Evolutionary conservation across 2,329 filamentous ascomycete species (phyloP), one percentile per base, ranked within the genome.

Genomic region (Fusarium marasasianum): DNA sequence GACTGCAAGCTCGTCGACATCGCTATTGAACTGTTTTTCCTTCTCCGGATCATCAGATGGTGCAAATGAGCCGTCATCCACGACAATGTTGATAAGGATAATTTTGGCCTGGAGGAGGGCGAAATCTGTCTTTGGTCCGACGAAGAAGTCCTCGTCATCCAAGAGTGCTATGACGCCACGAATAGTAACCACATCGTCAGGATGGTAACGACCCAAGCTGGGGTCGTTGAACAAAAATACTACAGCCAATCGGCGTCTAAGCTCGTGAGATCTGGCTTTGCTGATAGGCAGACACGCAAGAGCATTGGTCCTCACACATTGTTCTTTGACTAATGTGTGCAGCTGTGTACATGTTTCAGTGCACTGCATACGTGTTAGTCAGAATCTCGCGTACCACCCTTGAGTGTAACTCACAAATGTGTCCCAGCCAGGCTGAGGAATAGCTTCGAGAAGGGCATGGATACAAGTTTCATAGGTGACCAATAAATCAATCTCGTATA

Each of bases 61-160:
- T 15, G 72, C 18, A 65, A 77, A 80, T 20, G 79, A 79, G 48
- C 83, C 93, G 66, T 92, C 89, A 68, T 94, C 93, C 58, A 98
- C 86, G 22, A 90, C 92, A 44, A 94, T 88, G 78, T 96, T 92
- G 10, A 98, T 87, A 26, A 97, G 87, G 7, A 87, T 83, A 8
- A 93, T 85, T 22, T 91, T 86, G 6, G 93, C 91, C 40, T 87
- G 86, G 4, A 98, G 87, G 62, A 91, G 86, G 22, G 86, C 84
- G 81, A 93, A 98, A 81, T 98, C 85, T 1, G 91, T 93, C 37
- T 85, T 76, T 22, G 84, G 83, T 8, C 81, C 85, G 73, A 92
- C 83, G 29, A 81, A 79, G 76, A 92, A 92, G 31, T 87, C 84
- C 2, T 85, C 81, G 10, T 81, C 77, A 18, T 82, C 77, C 15